phyloP scores from a whole-genome alignment of 371 early-diverging fungal species.

The Phascolomyces articulosus region DNA sequence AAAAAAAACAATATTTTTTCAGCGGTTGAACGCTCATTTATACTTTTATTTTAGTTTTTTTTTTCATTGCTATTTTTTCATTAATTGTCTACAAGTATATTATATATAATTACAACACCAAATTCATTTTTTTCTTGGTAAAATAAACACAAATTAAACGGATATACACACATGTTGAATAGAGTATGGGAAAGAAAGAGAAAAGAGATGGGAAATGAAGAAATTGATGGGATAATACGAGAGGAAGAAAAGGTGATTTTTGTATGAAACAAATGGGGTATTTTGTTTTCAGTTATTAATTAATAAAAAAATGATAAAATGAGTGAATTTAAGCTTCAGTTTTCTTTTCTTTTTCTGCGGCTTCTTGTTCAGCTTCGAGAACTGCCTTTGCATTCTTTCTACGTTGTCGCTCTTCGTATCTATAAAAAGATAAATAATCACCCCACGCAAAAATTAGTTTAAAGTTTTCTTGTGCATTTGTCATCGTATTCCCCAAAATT shows the following conservation, averaged over 20 bases:
- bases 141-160: not conserved
- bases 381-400: slow-evolving; percentile 73
- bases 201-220: no score
- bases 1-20: not conserved
- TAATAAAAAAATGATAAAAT: no score
- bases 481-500: not conserved
- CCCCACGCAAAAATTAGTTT: not conserved
- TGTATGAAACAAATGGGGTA: not conserved
- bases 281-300: slow-evolving; percentile 1
- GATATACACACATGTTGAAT: slow-evolving; percentile 4
- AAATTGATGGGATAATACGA: no score
- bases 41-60: not conserved
- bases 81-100: not conserved
- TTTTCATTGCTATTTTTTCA: not conserved
- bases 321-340: no score
- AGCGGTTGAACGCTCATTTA: slow-evolving; percentile 12
- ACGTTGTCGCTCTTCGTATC: slow-evolving; percentile 74
- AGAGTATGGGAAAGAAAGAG: not conserved
- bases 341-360: slow-evolving; percentile 35
- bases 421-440: slow-evolving; percentile 19
- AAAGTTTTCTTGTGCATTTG: not conserved
- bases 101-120: not conserved
- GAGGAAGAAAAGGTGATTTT: not conserved
- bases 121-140: not conserved
- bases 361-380: slow-evolving; percentile 69